Evolutionary conservation across 2,329 filamentous ascomycete species (phyloP).

Genomic region (Xylaria polymorpha): DNA sequence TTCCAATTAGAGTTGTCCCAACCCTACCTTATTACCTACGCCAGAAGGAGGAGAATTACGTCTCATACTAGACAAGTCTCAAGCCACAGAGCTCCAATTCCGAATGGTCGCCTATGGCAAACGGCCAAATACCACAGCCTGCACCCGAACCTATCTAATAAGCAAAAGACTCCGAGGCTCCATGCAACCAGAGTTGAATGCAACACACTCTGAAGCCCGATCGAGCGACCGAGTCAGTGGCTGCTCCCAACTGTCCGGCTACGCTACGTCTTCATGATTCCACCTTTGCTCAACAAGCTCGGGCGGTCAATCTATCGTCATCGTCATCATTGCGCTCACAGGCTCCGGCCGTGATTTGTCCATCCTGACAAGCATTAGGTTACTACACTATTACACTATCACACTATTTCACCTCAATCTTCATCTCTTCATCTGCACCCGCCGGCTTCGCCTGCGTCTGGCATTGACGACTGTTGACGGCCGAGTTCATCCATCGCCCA

Average conservation of each 20-base stretch:
- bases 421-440: background rate
- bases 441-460: background rate
- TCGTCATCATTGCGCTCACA: constrained; percentile 15
- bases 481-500: background rate
- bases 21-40: background rate
- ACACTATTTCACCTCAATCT: background rate
- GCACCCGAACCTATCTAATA: constrained; percentile 10
- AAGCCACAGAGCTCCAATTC: constrained; percentile 33
- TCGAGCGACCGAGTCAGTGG: constrained; percentile 34
- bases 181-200: constrained; percentile 28
- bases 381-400: background rate
- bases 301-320: constrained; percentile 22
- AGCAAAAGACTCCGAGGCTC: constrained; percentile 18
- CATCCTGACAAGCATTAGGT: no score
- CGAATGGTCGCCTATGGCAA: constrained; percentile 31
- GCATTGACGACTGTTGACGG: constrained; percentile 6
- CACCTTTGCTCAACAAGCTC: constrained; percentile 28
- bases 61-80: constrained; percentile 33
- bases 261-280: constrained; percentile 38
- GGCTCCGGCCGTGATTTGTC: background rate
- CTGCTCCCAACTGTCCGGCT: constrained; percentile 26
- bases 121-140: constrained; percentile 33
- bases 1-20: constrained; percentile 16
- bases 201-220: constrained; percentile 28
- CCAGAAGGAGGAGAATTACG: constrained; percentile 15